These are phyloP conservation scores for Aspergillus versicolor DNA, from an alignment of 2,329 filamentous ascomycete species.

Conservation along the genomic window DNA sequence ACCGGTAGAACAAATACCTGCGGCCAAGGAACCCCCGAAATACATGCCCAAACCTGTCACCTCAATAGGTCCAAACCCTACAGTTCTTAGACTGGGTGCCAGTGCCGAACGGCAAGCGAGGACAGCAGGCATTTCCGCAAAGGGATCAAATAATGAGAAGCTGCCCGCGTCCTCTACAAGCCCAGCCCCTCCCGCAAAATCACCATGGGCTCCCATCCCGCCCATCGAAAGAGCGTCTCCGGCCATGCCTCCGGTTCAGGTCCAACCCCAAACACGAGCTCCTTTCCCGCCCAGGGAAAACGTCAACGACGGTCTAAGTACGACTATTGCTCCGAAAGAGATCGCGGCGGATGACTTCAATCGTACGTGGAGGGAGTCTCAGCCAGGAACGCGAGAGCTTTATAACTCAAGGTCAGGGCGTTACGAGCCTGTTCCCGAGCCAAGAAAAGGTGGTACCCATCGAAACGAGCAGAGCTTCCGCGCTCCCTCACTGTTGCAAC, in stretches of 20 bases:
- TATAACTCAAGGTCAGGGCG: slow-evolving; percentile 95
- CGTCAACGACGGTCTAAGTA: slow-evolving; percentile 55
- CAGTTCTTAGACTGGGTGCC: slow-evolving; percentile 49
- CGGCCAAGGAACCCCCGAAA: slow-evolving; percentile 27
- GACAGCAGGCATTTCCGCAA: slow-evolving; percentile 44
- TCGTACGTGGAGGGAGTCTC: slow-evolving; percentile 75
- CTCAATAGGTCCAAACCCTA: slow-evolving; percentile 51
- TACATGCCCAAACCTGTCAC: slow-evolving; percentile 38
- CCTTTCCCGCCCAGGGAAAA: slow-evolving; percentile 57
- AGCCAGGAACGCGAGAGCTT: slow-evolving; percentile 67
- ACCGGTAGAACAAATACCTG: slow-evolving; percentile 22
- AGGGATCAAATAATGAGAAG: slow-evolving; percentile 54
- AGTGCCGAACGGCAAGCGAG: slow-evolving; percentile 48
- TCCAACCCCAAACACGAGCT: slow-evolving; percentile 49
- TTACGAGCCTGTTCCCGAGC: slow-evolving; percentile 82
- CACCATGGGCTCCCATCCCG: slow-evolving; percentile 85
- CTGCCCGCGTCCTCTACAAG: slow-evolving; percentile 48
- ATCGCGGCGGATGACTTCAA: slow-evolving; percentile 94
- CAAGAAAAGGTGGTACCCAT: slow-evolving; percentile 63
- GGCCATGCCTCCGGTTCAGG: slow-evolving; percentile 54
- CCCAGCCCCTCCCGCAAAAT: slow-evolving; percentile 69
- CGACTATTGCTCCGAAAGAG: slow-evolving; percentile 65
- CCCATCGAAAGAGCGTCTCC: slow-evolving; percentile 79
- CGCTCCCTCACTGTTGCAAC: slow-evolving; percentile 76
- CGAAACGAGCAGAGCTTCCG: slow-evolving; percentile 67